phyloP scores from a whole-genome alignment of 257 asterid genomes.

The Solanum bukasovii region DNA sequence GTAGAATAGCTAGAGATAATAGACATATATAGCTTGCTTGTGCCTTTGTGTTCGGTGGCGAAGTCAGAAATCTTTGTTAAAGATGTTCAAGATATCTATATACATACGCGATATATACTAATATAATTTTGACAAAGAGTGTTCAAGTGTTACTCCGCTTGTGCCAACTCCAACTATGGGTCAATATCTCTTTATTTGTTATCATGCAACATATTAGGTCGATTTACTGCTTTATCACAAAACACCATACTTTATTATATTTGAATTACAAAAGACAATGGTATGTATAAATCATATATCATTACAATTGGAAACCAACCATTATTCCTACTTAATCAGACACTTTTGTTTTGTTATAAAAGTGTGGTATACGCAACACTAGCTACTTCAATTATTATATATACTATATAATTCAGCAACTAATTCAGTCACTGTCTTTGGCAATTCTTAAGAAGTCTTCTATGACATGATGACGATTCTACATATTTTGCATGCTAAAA shows the following conservation, averaged over 20 bases:
- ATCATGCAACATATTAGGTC: background rate
- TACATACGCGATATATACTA: too few species aligned
- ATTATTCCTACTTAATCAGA: background rate
- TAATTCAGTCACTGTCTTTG: slow-evolving; percentile 2
- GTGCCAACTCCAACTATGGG: background rate
- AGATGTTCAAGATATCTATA: too few species aligned
- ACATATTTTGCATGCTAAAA: background rate
- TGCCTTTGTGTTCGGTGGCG: background rate
- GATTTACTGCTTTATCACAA: background rate
- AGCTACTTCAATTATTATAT: background rate
- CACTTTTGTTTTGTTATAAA: background rate
- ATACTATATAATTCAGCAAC: slow-evolving; percentile 1
- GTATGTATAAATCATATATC: background rate
- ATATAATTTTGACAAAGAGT: too few species aligned
- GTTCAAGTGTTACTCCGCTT: background rate
- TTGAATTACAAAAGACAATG: background rate
- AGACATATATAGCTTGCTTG: slow-evolving; percentile 10
- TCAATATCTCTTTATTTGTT: background rate
- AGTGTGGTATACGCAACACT: background rate
- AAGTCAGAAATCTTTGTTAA: too few species aligned
- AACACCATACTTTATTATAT: background rate
- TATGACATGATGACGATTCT: background rate
- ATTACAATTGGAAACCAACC: background rate
- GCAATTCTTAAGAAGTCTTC: background rate
- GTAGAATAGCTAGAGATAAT: background rate